phyloP scores from a whole-genome alignment of 306 rosid genomes.

The Malus fusca region DNA sequence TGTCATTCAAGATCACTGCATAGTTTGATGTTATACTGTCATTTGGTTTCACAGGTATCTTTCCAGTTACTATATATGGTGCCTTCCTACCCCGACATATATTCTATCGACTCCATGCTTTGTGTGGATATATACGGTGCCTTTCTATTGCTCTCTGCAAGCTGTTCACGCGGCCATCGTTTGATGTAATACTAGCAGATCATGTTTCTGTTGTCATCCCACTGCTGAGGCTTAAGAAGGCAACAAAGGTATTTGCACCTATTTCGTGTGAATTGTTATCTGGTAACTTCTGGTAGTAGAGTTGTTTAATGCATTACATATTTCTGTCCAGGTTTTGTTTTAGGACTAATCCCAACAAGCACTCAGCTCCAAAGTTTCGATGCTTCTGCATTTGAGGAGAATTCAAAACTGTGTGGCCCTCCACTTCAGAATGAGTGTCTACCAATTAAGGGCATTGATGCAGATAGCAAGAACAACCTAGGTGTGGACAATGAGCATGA shows the following conservation, averaged over 20 bases:
- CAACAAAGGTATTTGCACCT: conserved; percentile 47
- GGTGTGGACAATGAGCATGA: too few species aligned
- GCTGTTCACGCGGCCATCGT: conserved; percentile 64
- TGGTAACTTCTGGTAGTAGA: background rate
- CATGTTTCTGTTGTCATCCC: conserved; percentile 91
- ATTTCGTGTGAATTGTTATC: background rate
- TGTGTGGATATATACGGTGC: conserved; percentile 82
- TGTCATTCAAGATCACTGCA: background rate
- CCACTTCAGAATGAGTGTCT: too few species aligned
- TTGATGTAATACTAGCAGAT: conserved; percentile 78
- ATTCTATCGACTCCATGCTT: conserved; percentile 77
- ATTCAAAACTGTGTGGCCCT: too few species aligned
- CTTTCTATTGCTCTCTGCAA: conserved; percentile 80
- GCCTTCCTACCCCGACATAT: conserved; percentile 82
- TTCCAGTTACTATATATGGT: conserved; percentile 80
- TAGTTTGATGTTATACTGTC: background rate
- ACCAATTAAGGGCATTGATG: too few species aligned
- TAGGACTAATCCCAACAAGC: conserved; percentile 9
- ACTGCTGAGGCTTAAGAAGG: conserved; percentile 61
- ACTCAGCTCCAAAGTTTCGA: too few species aligned
- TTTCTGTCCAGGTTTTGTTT: conserved; percentile 63
- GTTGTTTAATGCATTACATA: conserved; percentile 16
- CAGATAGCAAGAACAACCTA: too few species aligned
- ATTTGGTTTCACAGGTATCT: conserved; percentile 41
- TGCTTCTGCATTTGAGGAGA: too few species aligned